These are phyloP conservation scores for Entomortierella beljakovae DNA, from an alignment of 192 early-diverging fungal genomes.

Conservation along the genomic window DNA sequence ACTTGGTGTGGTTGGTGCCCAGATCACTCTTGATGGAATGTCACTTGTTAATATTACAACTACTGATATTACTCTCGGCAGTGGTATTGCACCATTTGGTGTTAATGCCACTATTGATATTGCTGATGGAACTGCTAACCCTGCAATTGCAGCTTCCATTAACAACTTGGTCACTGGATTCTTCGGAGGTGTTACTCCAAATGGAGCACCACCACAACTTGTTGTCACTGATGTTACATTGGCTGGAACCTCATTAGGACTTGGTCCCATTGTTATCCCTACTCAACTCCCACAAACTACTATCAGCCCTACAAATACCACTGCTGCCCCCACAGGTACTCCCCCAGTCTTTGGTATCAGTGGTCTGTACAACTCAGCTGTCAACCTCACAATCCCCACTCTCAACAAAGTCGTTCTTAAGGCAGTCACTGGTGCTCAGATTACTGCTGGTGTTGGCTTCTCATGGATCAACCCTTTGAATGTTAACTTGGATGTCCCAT, in stretches of 20 bases:
- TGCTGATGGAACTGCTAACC: conserved; percentile 29
- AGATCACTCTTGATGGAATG: conserved; percentile 25
- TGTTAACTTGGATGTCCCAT: conserved; percentile 40
- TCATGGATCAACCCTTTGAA: conserved; percentile 47
- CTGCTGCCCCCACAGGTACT: not conserved
- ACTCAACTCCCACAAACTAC: conserved; percentile 30
- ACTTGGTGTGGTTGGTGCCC: conserved; percentile 23
- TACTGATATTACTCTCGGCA: conserved; percentile 6
- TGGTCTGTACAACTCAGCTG: conserved; percentile 26
- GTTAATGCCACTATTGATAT: conserved; percentile 40
- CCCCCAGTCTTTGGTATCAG: conserved; percentile 37
- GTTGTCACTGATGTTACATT: conserved; percentile 13
- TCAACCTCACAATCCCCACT: conserved; percentile 35
- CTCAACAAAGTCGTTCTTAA: conserved; percentile 43
- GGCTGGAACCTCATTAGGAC: conserved; percentile 20
- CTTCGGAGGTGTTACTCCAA: conserved; percentile 42
- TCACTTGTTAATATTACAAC: conserved; percentile 40
- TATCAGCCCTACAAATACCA: conserved; percentile 23
- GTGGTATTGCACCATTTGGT: conserved; percentile 27
- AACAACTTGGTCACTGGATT: conserved; percentile 36
- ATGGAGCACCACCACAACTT: conserved; percentile 27
- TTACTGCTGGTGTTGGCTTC: conserved; percentile 49
- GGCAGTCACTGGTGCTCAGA: conserved; percentile 33
- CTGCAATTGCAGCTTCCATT: conserved; percentile 27
- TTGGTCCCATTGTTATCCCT: conserved; percentile 31